Base-by-base conservation (phyloP, 164 flowering plant species). In the Buxus sempervirens region DNA sequence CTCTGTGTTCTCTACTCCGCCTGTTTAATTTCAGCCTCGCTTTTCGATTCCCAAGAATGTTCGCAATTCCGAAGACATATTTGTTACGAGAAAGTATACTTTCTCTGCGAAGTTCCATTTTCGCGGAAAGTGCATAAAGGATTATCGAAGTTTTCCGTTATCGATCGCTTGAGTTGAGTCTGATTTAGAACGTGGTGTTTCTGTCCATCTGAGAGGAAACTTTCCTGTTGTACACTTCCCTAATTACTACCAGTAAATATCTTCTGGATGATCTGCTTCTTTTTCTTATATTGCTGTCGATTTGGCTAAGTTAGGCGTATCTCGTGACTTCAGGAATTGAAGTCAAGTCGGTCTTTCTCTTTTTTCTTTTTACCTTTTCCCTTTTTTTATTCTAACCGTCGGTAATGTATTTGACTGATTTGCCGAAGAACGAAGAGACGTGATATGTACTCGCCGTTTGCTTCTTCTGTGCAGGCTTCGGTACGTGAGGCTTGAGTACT, bases 41-140 rank as follows among this genome's bases (percentile, higher is more conserved):
- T 32, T 54, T 55, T 9, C 42, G 28, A 1, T 63, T 70, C 45
- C 27, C 73, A 60, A 70, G 66, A 66, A 23, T 70, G 67, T 63
- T 28, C 58, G 56, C 19, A 23, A 32, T 20, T 57, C 45, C 25
- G 24, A 24, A 36, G 72, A 62, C 65, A 68, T 1, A 23, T 27
- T 21, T 62, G 15, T 18, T 36, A 26, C n/a, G n/a, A n/a, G 41
- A 9, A 19, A 12, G 42, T 60, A 27, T 64, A 54, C 72, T 62
- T 69, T 69, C 41, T 16, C 61, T 41, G 58, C 60, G 28, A 21
- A 59, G 54, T 23, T 54, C 26, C 25, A 28, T 20, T 69, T n/a
- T 19, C 12, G 15, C 27, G 5, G 16, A 19, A 24, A 20, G 8
- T 24, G 45, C 23, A 13, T 27, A 9, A 42, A 14, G 25, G 38